Evolutionary conservation across 768 basidiomycete species (phyloP).

Genomic region (Clavulina sp.): DNA sequence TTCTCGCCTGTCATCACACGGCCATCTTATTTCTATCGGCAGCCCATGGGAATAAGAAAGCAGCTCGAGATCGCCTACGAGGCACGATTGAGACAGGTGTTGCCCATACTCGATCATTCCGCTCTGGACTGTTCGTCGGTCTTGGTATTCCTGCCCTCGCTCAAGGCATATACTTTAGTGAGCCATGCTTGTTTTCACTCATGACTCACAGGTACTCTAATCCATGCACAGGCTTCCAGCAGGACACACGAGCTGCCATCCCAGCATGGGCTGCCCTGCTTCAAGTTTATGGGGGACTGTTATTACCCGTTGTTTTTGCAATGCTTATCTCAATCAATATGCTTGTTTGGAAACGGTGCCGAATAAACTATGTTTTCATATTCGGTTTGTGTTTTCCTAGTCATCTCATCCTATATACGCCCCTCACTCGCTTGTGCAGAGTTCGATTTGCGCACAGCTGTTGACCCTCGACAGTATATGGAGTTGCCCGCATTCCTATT

Average conservation of each 20-base stretch:
- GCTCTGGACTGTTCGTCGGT: constrained; percentile 57
- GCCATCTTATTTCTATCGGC: constrained; percentile 6
- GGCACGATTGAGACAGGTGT: constrained; percentile 31
- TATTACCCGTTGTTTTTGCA: constrained; percentile 58
- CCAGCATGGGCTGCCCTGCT: constrained; percentile 60
- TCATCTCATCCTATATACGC: no score
- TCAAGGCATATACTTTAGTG: constrained; percentile 46
- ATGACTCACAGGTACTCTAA: neutral
- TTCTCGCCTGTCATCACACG: neutral
- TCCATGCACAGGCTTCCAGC: constrained; percentile 32
- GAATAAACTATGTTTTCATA: constrained; percentile 90
- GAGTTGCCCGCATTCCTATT: constrained; percentile 77
- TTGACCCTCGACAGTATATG: constrained; percentile 66
- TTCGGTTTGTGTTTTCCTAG: constrained; percentile 35
- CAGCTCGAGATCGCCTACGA: constrained; percentile 50
- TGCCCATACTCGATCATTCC: constrained; percentile 55
- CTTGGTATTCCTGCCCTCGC: constrained; percentile 50
- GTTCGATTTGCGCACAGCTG: constrained; percentile 45
- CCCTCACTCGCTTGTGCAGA: no score
- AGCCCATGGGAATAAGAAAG: constrained; percentile 63
- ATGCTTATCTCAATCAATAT: constrained; percentile 73
- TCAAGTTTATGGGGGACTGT: constrained; percentile 56
- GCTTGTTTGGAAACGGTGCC: constrained; percentile 48
- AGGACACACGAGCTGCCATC: constrained; percentile 32
- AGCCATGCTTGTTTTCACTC: constrained; percentile 13